Evolutionary conservation across 148 eudicot genomes (phyloP), one percentile per base, ranked within the genome.

Genomic region (Euryodendron excelsum): DNA sequence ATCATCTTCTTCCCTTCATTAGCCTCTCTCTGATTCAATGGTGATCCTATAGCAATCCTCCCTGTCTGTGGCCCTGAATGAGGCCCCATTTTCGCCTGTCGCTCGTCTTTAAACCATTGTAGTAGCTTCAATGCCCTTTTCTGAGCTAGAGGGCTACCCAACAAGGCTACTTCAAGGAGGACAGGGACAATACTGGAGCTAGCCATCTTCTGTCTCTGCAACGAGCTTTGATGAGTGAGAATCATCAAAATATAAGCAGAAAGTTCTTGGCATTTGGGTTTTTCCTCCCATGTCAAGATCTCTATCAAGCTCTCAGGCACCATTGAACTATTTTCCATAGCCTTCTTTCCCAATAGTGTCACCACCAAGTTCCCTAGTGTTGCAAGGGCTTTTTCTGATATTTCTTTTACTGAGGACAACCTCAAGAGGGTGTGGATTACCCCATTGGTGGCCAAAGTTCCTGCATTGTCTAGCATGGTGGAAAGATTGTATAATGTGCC

Each of bases 71-170:
- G 98, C 27, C 97, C 97, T 0, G 97, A 94, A 66, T 92, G 97
- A 34, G 88, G 86, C 72, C 95, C 90, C 66, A 91, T 85, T 56
- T 72, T 83, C n/a, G 47, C 75, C 15, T 82, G 87, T 36, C 94
- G 71, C 41, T 92, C 98, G 11, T 93, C 88, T 76, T 90, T 94
- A 63, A 94, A 93, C 93, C 98, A 94, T 76, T 94, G 94, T 4
- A 94, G 78, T 69, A 94, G 63, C 55, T 88, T 94, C 69, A 90
- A 8, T 4, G 98, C 97, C 56, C 98, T 85, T 58, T 93, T 94
- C 64, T 93, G 98, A 62, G 94, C 98, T 53, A 94, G 77, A 15
- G 94, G 84, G 20, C 87, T 94, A 20, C 98, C 91, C 70, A 94
- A 81, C 82, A 94, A 83, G 0, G 94, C 92, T 71, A 94, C 90